Percentiles rank a stretch among this genome's conserved stretches.
Conservation (phyloP, 192 early-diverging fungal genomes). For the Rhizoclosmatium sp. region DNA sequence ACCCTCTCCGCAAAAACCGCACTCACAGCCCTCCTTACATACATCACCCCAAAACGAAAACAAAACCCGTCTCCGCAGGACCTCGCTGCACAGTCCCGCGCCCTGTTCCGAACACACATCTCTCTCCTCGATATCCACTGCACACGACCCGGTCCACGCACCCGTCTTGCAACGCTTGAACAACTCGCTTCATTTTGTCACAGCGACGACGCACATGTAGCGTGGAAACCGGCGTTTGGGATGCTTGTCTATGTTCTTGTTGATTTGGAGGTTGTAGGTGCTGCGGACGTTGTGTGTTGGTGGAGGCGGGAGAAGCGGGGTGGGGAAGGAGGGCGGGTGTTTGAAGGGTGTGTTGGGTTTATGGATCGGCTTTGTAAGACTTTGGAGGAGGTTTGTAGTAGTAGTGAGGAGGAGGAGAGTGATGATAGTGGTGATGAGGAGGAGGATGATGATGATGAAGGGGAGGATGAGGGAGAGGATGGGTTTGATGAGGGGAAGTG, state of each 20-base stretch:
- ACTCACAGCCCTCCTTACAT: background rate
- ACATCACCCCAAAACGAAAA: background rate
- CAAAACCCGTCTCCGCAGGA: background rate
- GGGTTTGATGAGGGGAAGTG: background rate
- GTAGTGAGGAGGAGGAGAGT: background rate
- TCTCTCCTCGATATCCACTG: constrained; percentile 12
- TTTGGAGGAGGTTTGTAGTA: constrained; percentile 16
- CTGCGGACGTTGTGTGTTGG: constrained; percentile 9
- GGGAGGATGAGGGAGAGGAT: background rate
- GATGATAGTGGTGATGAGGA: background rate
- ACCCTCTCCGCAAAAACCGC: background rate
- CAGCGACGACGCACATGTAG: background rate
- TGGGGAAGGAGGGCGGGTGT: background rate
- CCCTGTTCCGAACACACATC: constrained; percentile 1
- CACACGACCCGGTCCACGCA: background rate
- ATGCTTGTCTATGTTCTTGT: constrained; percentile 26
- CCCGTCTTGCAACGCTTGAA: constrained; percentile 10
- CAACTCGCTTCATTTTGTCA: background rate
- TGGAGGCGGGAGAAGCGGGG: background rate
- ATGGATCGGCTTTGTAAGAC: constrained; percentile 17
- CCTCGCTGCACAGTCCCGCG: background rate
- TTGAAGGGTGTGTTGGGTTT: background rate
- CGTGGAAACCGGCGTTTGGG: constrained; percentile 9
- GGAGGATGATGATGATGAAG: constrained; percentile 6
- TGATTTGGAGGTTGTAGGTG: constrained; percentile 16